Conservation (phyloP, 306 rosid species). For the Echinosophora koreensis region DNA sequence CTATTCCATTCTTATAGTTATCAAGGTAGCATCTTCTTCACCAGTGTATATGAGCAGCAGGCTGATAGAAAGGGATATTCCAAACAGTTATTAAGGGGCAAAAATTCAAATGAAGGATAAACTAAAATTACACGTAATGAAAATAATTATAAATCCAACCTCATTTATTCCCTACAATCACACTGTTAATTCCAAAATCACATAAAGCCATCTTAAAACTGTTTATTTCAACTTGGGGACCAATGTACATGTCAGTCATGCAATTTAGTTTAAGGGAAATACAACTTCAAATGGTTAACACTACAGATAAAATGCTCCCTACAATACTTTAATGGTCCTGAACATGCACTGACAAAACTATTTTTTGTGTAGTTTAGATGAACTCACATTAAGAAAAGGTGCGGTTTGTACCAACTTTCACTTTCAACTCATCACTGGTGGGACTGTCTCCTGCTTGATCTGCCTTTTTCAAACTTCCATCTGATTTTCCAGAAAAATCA, state of each 20-base stretch:
- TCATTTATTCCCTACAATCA: slow-evolving; percentile 13
- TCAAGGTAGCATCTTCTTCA: slow-evolving; percentile 39
- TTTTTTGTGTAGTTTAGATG: slow-evolving; percentile 24
- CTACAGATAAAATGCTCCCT: slow-evolving; percentile 8
- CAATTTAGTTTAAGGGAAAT: slow-evolving; percentile 20
- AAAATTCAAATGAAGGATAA: slow-evolving; percentile 13
- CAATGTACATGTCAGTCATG: slow-evolving; percentile 19
- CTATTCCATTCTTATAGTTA: slow-evolving; percentile 38
- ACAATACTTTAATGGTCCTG: slow-evolving; percentile 15
- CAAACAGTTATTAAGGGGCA: slow-evolving; percentile 26
- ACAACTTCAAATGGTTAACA: slow-evolving; percentile 17
- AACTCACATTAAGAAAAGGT: slow-evolving; percentile 73
- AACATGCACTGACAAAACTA: background rate
- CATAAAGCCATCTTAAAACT: background rate
- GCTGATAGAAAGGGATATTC: slow-evolving; percentile 38
- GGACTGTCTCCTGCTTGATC: slow-evolving; percentile 47
- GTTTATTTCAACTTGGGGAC: background rate
- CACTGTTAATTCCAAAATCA: slow-evolving; percentile 26
- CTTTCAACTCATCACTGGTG: slow-evolving; percentile 49
- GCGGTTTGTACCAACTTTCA: slow-evolving; percentile 59
- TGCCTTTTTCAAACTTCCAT: slow-evolving; percentile 52
- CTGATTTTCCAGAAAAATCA: slow-evolving; percentile 46
- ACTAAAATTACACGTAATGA: slow-evolving; percentile 2
- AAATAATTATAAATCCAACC: slow-evolving; percentile 36
- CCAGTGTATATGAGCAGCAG: slow-evolving; percentile 39